Conservation (phyloP, 2,329 filamentous ascomycete species). For the Fusarium humuli region DNA sequence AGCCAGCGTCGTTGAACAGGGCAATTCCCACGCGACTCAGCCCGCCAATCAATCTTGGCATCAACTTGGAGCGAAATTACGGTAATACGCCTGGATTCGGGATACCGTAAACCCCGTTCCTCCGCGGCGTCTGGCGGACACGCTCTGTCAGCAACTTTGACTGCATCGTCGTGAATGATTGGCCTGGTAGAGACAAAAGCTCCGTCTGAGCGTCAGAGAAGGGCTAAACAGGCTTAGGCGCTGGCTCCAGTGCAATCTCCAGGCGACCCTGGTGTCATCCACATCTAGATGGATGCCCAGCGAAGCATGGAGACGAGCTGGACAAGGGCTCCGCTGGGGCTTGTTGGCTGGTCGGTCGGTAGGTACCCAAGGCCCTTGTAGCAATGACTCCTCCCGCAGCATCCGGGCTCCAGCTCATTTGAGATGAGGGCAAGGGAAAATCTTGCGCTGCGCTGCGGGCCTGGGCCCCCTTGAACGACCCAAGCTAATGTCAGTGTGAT, state of each 20-base stretch:
- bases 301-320: slow-evolving; percentile 19
- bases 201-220: slow-evolving; percentile 41
- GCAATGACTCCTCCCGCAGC: slow-evolving; percentile 45
- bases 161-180: slow-evolving; percentile 30
- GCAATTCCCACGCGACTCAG: slow-evolving; percentile 41
- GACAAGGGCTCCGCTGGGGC: slow-evolving; percentile 35
- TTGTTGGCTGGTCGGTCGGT: slow-evolving; percentile 30
- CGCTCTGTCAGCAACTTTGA: slow-evolving; percentile 41
- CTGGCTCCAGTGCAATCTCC: slow-evolving; percentile 46
- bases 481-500: slow-evolving; percentile 35
- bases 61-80: slow-evolving; percentile 44
- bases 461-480: slow-evolving; percentile 11
- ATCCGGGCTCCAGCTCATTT: slow-evolving; percentile 39
- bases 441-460: slow-evolving; percentile 33
- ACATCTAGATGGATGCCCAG: slow-evolving; percentile 10
- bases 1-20: slow-evolving; percentile 26
- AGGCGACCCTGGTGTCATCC: slow-evolving; percentile 31
- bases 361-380: slow-evolving; percentile 44
- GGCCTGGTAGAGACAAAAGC: slow-evolving; percentile 29
- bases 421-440: slow-evolving; percentile 29
- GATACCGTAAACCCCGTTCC: slow-evolving; percentile 43
- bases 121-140: slow-evolving; percentile 35
- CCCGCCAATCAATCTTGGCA: slow-evolving; percentile 39
- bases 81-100: slow-evolving; percentile 44
- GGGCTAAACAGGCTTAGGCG: slow-evolving; percentile 38